Evolutionary conservation across 495 filamentous ascomycete species (phyloP).

Genomic region (Thermothielavioides terrestris): DNA sequence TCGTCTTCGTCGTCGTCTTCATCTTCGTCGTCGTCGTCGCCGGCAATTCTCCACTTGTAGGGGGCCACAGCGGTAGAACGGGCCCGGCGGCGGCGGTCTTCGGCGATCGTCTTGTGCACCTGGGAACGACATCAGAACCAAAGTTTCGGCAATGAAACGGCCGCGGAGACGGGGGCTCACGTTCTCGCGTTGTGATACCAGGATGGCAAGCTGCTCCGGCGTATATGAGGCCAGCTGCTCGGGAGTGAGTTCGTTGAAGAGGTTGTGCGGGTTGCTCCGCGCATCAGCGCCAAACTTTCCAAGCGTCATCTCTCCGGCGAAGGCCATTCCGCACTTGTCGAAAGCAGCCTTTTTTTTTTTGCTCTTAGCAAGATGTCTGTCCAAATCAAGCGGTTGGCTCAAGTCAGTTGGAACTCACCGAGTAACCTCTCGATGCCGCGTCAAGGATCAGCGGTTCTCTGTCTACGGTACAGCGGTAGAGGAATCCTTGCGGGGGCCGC

Average conservation of each 20-base stretch:
- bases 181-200: constrained; percentile 36
- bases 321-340: constrained; percentile 18
- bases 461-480: constrained; percentile 60
- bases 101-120: constrained; percentile 19
- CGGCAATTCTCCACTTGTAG: no score
- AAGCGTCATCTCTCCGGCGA: constrained; percentile 18
- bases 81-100: no score
- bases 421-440: constrained; percentile 21
- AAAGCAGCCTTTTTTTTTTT: constrained; percentile 23
- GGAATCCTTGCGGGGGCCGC: constrained; percentile 48
- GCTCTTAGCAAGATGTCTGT: not conserved
- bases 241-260: constrained; percentile 45
- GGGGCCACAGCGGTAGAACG: no score
- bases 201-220: constrained; percentile 28
- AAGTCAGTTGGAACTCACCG: no score
- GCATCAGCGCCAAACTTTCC: constrained; percentile 26
- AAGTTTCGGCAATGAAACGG: not conserved
- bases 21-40: no score
- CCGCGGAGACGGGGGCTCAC: constrained; percentile 18
- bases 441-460: constrained; percentile 36
- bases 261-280: constrained; percentile 28
- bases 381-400: not conserved
- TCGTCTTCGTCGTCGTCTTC: no score
- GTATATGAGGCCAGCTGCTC: constrained; percentile 40
- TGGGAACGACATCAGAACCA: constrained; percentile 1